Percentiles rank a stretch among this genome's conserved stretches.
Conservation (phyloP, 2,329 filamentous ascomycete species). For the Bipolaris oryzae region DNA sequence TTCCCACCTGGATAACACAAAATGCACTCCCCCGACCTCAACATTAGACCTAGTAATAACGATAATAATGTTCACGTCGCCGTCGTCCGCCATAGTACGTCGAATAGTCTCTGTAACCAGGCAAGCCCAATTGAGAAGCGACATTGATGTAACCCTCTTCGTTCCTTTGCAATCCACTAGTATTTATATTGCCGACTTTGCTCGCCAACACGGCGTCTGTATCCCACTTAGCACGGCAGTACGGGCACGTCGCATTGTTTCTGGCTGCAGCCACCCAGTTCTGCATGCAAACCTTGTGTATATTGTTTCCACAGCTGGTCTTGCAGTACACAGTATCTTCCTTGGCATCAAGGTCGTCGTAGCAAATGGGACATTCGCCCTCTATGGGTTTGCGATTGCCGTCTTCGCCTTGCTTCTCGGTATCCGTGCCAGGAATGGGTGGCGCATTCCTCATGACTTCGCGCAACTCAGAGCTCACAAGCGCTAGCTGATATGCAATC, state of each 20-base stretch:
- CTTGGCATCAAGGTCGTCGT: conserved; percentile 43
- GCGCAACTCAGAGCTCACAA: conserved; percentile 63
- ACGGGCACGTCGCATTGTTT: conserved; percentile 62
- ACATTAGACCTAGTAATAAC: conserved; percentile 3
- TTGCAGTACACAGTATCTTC: conserved; percentile 60
- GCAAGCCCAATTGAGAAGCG: conserved; percentile 65
- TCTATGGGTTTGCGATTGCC: conserved; percentile 64
- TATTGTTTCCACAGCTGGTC: conserved; percentile 66
- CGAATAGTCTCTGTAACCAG: conserved; percentile 50
- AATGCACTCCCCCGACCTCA: neutral
- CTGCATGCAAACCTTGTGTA: conserved; percentile 64
- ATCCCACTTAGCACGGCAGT: conserved; percentile 64
- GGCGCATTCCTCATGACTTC: conserved; percentile 62
- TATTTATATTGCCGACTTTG: conserved; percentile 52
- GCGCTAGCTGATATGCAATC: conserved; percentile 65
- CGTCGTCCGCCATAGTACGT: conserved; percentile 21
- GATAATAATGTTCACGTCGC: conserved; percentile 4
- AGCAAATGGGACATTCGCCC: conserved; percentile 68
- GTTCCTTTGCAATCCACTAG: conserved; percentile 50
- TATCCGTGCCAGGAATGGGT: conserved; percentile 52
- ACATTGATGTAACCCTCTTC: conserved; percentile 68
- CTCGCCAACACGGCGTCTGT: conserved; percentile 50
- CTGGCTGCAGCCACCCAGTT: conserved; percentile 53
- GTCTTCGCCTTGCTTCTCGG: conserved; percentile 32
- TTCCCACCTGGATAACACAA: neutral